Base-by-base conservation (phyloP, 441 rosid genomes). In the Euphorbia celastroides region DNA sequence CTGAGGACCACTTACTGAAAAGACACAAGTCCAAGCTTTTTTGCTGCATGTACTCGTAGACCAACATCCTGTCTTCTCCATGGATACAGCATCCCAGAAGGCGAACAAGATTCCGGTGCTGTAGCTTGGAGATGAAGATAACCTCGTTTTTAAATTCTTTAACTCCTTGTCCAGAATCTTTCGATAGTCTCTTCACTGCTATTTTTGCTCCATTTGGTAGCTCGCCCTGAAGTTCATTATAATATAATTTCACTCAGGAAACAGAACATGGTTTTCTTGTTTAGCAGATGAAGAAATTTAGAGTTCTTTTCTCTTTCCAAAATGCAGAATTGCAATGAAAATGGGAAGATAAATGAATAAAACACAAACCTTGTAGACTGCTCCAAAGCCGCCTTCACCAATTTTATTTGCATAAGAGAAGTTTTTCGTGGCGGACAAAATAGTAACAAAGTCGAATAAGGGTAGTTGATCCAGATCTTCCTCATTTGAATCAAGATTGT, bases 81-180 rank as follows among this genome's bases (percentile, higher is more conserved):
- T 78, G 80, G 38, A 77, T 12, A 32, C 83, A 84, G 19, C 81
- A 84, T 62, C 86, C 83, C 0, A 84, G 62, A 20, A 82, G 72
- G 7, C 78, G 73, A 32, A 84, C 83, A 16, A 84, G 84, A 72
- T 84, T 84, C 69, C 81, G 54, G 44, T 82, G 85, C 55, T 80
- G 86, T 30, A 84, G 81, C 75, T 65, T 81, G n/a, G 87, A 78
- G 38, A 82, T 79, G 64, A 80, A 50, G 25, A 8, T 68, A 20
- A 84, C 77, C 72, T 84, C 86, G 48, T 77, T 84, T 74, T 69
- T 81, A 72, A 57, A 67, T 56, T 67, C 71, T 57, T 42, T 44
- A 28, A 59, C 22, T 48, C 71, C 71, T 68, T 68, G 64, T 50
- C 65, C 65, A 58, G 71, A 68, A 58, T 68, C 71, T 68, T 59